Base-by-base conservation (phyloP, 2,329 filamentous ascomycete species). In the Incumbomyces delicatus region DNA sequence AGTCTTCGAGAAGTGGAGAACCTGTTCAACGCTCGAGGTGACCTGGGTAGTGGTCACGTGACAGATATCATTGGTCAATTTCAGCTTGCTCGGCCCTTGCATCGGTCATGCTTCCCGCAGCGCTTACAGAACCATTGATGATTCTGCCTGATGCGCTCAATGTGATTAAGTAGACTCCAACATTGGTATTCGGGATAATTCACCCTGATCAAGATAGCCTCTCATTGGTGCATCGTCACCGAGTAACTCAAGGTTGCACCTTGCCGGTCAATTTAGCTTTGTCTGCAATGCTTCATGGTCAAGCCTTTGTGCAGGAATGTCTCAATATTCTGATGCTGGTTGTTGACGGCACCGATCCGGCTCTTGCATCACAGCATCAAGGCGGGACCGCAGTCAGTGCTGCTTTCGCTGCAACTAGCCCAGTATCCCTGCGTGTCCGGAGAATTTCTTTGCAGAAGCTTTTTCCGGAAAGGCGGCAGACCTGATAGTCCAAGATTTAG, bases 51-150 rank as follows among this genome's bases (percentile, higher is more conserved):
- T 27, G 8, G 8, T 27, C 22, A 27, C 22, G 22, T 27, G 22
- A 27, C 22, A 27, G 8, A 27, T 8, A 5, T 27, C 22, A 27
- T 27, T 17, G 29, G 30, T 12, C 18, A 18, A 18, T n/a, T 8
- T 22, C 20, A 13, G n/a, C 12, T 16, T 32, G 34, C 31, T 17
- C 6, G 41, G 41, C 41, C 41, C 6, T 34, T 6, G 10, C 13
- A 27, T 18, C 31, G 41, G 41, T 44, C 31, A 18, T 27, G 3
- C 41, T 27, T 29, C 31, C 13, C 16, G 17, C 30, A 35, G 41
- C 41, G 41, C 41, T 44, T 44, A 44, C 10, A 44, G 30, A 22
- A 36, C 41, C 41, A 44, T 31, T 44, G 41, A 44, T 34, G 32
- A 36, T 35, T 32, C 20, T 18, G 22, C 16, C 41, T 17, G 8